phyloP scores from a whole-genome alignment of 2,329 filamentous ascomycete species.

The Akanthomyces muscarius region DNA sequence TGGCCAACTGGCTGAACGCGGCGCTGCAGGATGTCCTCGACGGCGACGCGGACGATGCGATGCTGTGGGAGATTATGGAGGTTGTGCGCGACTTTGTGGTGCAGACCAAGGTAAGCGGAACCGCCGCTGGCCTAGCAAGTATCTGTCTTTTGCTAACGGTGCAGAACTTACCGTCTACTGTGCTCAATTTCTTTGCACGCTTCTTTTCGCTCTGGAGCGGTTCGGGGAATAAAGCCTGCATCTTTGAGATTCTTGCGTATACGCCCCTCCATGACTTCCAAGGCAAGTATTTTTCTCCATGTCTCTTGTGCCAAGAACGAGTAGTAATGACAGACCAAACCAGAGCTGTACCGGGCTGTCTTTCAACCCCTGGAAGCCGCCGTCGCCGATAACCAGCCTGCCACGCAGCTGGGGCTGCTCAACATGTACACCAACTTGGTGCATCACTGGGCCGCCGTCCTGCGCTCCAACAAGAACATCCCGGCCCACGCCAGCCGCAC shows the following conservation, averaged over 20 bases:
- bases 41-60: constrained; percentile 46
- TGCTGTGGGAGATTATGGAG: constrained; percentile 51
- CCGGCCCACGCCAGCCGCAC: constrained; percentile 34
- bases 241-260: constrained; percentile 57
- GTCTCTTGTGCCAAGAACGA: not conserved
- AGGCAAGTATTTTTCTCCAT: constrained; percentile 37
- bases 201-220: constrained; percentile 64
- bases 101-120: constrained; percentile 48
- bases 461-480: constrained; percentile 38
- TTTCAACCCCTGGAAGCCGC: constrained; percentile 50
- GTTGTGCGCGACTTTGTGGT: constrained; percentile 53
- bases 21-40: constrained; percentile 53
- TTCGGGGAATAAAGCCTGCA: constrained; percentile 43
- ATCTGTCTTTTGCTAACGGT: constrained; percentile 13
- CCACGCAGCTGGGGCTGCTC: constrained; percentile 58
- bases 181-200: constrained; percentile 46
- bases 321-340: constrained; percentile 15
- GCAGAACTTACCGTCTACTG: constrained; percentile 44
- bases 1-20: constrained; percentile 56
- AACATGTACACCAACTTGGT: constrained; percentile 65
- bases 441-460: constrained; percentile 50
- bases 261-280: constrained; percentile 52
- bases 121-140: too few species aligned
- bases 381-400: constrained; percentile 44
- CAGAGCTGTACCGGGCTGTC: constrained; percentile 49